These are phyloP conservation scores for Gnaphalium uliginosum DNA, from an alignment of 129 eudicot genomes.

Conservation along the genomic window DNA sequence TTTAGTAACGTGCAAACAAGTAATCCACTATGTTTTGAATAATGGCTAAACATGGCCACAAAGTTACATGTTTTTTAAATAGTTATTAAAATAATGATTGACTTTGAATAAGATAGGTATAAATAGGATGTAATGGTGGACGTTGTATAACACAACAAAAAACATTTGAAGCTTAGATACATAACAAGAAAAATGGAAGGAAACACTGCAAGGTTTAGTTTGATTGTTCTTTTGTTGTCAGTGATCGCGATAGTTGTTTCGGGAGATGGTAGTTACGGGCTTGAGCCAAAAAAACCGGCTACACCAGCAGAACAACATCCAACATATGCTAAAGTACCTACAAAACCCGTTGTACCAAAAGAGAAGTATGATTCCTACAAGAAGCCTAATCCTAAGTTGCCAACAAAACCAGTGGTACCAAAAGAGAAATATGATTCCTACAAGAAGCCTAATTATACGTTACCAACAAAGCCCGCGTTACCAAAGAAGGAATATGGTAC, in stretches of 20 bases:
- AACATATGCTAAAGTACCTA: slow-evolving; percentile 18
- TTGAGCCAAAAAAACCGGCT: slow-evolving; percentile 14
- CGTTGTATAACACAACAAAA: slow-evolving; percentile 18
- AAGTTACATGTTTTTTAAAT: background rate
- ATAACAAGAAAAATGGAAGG: slow-evolving; percentile 31
- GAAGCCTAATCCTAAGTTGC: slow-evolving; percentile 13
- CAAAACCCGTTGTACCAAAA: slow-evolving; percentile 19
- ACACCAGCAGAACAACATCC: slow-evolving; percentile 9
- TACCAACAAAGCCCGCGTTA: slow-evolving; percentile 21
- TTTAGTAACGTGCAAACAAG: slow-evolving; percentile 40
- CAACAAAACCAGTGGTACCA: slow-evolving; percentile 28
- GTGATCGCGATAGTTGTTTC: slow-evolving; percentile 14
- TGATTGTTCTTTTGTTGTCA: slow-evolving; percentile 22
- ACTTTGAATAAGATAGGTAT: slow-evolving; percentile 1
- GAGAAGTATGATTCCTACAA: slow-evolving; percentile 8
- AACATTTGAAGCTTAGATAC: background rate
- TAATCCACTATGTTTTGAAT: slow-evolving; percentile 32
- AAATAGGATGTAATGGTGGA: slow-evolving; percentile 4
- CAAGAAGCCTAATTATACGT: background rate
- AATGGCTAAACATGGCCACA: slow-evolving; percentile 6
- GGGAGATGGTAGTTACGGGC: slow-evolving; percentile 33
- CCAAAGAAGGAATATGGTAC: slow-evolving; percentile 14
- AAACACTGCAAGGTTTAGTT: slow-evolving; percentile 2
- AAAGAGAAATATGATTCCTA: slow-evolving; percentile 1
- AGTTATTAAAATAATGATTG: background rate